Conservation (phyloP, 108 stramenopile genomes). For the Cyclotella sp. region DNA sequence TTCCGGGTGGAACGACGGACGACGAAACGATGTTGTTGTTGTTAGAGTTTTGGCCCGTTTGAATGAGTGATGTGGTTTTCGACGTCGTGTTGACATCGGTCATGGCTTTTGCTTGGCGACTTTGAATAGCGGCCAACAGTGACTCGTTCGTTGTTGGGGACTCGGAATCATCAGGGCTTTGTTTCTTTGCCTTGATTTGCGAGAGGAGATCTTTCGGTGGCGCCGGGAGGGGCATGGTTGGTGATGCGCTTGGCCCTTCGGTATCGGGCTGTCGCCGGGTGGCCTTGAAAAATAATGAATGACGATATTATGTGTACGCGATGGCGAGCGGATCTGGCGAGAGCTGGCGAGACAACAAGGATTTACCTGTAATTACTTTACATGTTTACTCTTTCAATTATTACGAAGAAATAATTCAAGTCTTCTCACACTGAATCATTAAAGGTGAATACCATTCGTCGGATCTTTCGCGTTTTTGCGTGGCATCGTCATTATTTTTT, state of each 20-base stretch:
- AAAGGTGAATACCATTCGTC: no score
- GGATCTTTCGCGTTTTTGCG: no score
- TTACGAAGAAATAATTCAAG: no score
- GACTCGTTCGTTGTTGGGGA: background rate
- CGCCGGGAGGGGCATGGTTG: constrained; percentile 35
- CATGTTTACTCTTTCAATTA: no score
- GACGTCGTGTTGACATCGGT: background rate
- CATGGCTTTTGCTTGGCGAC: background rate
- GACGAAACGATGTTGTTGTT: constrained; percentile 1
- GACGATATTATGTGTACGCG: no score
- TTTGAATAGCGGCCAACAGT: constrained; percentile 52
- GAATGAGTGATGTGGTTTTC: background rate
- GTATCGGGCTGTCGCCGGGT: no score
- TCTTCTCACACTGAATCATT: no score
- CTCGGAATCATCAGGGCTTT: background rate
- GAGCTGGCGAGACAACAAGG: background rate
- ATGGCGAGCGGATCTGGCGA: background rate
- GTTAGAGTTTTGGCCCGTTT: background rate
- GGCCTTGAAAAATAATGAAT: no score
- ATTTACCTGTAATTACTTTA: no score
- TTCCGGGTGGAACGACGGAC: constrained; percentile 28
- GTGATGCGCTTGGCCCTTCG: background rate
- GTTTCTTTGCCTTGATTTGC: constrained; percentile 52
- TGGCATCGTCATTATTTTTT: no score
- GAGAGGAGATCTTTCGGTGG: constrained; percentile 55